A percentile compares a stretch with the other conserved stretches of the same genome.
Conservation (phyloP, 495 filamentous ascomycete genomes). For the Lasiosphaeriaceae sp. region DNA sequence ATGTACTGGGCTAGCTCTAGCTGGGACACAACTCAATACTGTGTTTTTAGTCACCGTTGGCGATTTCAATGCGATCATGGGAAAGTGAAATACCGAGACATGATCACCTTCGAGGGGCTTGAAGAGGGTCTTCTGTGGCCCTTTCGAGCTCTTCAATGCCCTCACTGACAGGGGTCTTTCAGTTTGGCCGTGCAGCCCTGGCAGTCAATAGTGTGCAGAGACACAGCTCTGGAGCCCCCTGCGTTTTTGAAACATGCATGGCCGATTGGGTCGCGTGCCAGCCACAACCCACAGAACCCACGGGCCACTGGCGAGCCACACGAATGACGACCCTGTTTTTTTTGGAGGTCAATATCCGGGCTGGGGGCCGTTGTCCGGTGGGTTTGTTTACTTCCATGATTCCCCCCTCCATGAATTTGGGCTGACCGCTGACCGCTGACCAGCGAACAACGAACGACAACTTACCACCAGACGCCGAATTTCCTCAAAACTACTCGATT, state of each 20-base stretch:
- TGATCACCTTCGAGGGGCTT: neutral
- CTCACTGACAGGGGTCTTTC: neutral
- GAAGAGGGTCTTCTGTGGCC: neutral
- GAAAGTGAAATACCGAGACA: neutral
- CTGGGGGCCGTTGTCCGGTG: conserved; percentile 9
- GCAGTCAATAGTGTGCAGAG: neutral
- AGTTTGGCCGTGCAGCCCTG: no score
- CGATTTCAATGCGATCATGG: neutral
- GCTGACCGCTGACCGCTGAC: no score
- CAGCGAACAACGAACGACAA: neutral
- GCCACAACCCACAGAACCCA: neutral
- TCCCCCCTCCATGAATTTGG: neutral
- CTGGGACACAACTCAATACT: no score
- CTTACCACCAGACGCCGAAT: no score
- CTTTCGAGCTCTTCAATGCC: neutral
- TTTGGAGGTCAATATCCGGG: neutral
- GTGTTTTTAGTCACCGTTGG: no score
- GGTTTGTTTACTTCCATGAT: conserved; percentile 19
- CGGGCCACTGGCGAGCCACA: neutral
- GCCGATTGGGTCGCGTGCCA: neutral
- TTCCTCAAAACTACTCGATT: no score
- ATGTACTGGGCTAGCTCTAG: no score
- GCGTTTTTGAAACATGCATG: conserved; percentile 1
- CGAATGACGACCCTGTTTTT: neutral
- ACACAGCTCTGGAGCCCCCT: neutral